Evolutionary conservation across 2,329 filamentous ascomycete species (phyloP).

Genomic region (Penicillium nordicum): DNA sequence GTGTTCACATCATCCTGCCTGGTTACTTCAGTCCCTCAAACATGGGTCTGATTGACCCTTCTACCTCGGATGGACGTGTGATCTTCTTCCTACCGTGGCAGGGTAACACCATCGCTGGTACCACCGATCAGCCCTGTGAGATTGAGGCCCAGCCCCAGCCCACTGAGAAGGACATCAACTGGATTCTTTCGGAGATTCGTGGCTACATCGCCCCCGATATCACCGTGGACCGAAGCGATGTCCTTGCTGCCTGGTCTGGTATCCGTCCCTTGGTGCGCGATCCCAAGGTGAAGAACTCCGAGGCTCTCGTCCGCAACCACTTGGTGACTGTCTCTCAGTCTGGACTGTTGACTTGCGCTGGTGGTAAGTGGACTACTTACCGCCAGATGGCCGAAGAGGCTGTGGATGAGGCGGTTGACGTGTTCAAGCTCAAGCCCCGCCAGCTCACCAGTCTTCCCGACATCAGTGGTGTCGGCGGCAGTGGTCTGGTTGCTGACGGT

Average conservation of each 20-base stretch:
- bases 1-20: conserved; percentile 81
- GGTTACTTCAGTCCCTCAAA: conserved; percentile 81
- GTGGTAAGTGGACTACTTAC: conserved; percentile 92
- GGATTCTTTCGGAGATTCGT: conserved; percentile 80
- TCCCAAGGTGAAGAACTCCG: conserved; percentile 78
- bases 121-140: conserved; percentile 72
- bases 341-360: conserved; percentile 78
- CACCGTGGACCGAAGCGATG: conserved; percentile 77
- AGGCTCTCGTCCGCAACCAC: conserved; percentile 84
- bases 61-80: conserved; percentile 81
- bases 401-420: conserved; percentile 72
- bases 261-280: conserved; percentile 84
- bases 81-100: conserved; percentile 95
- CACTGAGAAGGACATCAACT: conserved; percentile 78
- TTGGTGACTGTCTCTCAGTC: conserved; percentile 75
- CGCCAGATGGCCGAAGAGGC: conserved; percentile 90
- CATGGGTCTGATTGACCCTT: conserved; percentile 84
- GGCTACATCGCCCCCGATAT: conserved; percentile 81
- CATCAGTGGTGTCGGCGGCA: conserved; percentile 69
- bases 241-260: conserved; percentile 86
- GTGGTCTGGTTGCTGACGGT: conserved; percentile 66
- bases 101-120: conserved; percentile 86
- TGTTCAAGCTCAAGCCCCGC: conserved; percentile 61
- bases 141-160: conserved; percentile 73
- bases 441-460: conserved; percentile 60